Conservation (phyloP, 2,329 filamentous ascomycete genomes). For the Colletotrichum sp. region DNA sequence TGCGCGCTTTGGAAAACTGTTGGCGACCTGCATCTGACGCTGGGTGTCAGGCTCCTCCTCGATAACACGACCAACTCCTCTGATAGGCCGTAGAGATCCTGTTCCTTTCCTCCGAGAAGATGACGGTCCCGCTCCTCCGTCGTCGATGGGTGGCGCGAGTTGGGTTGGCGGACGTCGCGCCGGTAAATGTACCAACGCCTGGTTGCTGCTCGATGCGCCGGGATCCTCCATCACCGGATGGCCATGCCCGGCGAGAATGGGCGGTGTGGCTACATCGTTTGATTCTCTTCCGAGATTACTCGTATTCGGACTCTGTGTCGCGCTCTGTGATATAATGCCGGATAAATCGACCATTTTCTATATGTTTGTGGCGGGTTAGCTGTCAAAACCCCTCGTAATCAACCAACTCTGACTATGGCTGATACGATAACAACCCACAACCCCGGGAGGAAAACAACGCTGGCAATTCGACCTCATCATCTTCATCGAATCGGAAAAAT, state of each 20-base stretch:
- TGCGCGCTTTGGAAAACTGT: slow-evolving; percentile 24
- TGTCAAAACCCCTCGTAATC: neutral
- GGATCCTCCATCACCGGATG: neutral
- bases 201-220: neutral
- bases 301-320: slow-evolving; percentile 1
- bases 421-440: neutral
- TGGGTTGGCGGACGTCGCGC: neutral
- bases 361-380: slow-evolving; percentile 4
- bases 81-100: slow-evolving; percentile 4
- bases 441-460: neutral
- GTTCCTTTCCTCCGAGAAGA: slow-evolving; percentile 13
- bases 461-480: neutral
- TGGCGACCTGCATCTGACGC: slow-evolving; percentile 22
- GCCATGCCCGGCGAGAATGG: neutral
- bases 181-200: neutral
- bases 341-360: slow-evolving; percentile 24
- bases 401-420: neutral
- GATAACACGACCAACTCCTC: neutral
- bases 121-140: neutral
- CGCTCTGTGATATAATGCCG: slow-evolving; percentile 18
- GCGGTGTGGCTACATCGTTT: neutral
- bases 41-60: slow-evolving; percentile 17
- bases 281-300: neutral
- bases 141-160: neutral
- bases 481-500: neutral